Percentiles rank a stretch among this genome's conserved stretches.
Conservation (phyloP, 495 filamentous ascomycete genomes). For the Podospora appendiculata region DNA sequence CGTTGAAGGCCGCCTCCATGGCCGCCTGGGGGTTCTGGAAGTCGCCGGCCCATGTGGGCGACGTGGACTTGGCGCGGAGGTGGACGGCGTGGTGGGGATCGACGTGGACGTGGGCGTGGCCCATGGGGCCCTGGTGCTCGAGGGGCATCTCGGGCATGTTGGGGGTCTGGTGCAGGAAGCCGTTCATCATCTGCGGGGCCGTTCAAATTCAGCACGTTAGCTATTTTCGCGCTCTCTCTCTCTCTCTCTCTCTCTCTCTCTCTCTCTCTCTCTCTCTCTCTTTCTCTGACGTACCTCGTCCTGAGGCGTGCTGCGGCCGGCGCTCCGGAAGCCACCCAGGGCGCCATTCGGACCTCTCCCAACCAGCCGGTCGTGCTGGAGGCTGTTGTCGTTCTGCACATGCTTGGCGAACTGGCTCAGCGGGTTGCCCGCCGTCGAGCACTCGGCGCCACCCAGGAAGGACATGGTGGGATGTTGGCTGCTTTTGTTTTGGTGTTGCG, state of each 20-base stretch:
- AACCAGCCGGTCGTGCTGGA: conserved; percentile 81
- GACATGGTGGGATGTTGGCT: conserved; percentile 58
- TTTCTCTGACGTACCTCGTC: conserved; percentile 33
- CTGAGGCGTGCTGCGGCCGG: conserved; percentile 31
- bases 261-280: neutral
- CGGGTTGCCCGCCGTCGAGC: conserved; percentile 92
- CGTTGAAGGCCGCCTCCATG: conserved; percentile 75
- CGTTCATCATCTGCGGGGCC: conserved; percentile 71
- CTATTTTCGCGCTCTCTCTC: too few species aligned
- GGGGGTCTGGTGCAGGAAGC: conserved; percentile 71
- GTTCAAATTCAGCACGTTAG: neutral
- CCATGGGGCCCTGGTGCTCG: conserved; percentile 28
- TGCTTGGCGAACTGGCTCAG: conserved; percentile 95
- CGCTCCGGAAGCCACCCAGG: conserved; percentile 35
- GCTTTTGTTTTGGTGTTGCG: neutral
- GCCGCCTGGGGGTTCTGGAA: conserved; percentile 53
- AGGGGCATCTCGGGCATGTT: conserved; percentile 36
- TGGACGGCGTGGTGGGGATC: conserved; percentile 23
- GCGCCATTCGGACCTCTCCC: conserved; percentile 52
- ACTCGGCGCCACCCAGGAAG: conserved; percentile 88
- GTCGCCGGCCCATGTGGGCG: conserved; percentile 37
- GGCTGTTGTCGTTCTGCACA: conserved; percentile 85
- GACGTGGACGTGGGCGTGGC: conserved; percentile 24
- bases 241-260: neutral
- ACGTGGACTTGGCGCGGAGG: conserved; percentile 18